Evolutionary conservation across 2,329 filamentous ascomycete species (phyloP), one percentile per base, ranked within the genome.

Genomic region (Aspergillus piperis): DNA sequence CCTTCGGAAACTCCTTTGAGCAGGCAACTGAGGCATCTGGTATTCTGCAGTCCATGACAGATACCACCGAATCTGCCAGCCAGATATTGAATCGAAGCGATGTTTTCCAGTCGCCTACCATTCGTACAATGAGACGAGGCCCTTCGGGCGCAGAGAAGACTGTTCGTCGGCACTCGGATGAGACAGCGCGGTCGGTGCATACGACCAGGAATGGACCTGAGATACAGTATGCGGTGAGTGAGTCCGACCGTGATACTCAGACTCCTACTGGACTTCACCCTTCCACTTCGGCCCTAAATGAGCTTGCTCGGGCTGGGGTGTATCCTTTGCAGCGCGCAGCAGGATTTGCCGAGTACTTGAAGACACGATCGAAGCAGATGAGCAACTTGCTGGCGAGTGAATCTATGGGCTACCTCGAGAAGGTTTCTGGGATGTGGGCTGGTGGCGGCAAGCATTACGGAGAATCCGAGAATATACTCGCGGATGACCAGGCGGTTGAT

Each of bases 371-470:
- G 21, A 90, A 90, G 66, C 87, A 87, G 36, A 91, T 98, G 87
- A 91, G 91, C 62, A 91, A 83, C 27, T 79, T 96, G 8, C 79
- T 98, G 49, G 91, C 94, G 6, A 91, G 89, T 0, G 93, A 97
- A 74, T 96, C 94, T 0, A 96, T 96, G 88, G 92, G 92, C 1
- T 98, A 98, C 72, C 89, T 96, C 32, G 93, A 96, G 71, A 98
- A 97, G 75, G 93, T 98, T 0, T 96, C 94, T 0, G 94, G 92
- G 39, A 98, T 98, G 90, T 95, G 95, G 87, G 91, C 92, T 66
- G 95, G 95, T 36, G 91, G 91, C 11, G 88, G 89, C 68, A 92
- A 89, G 69, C 94, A 98, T 75, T 99, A 98, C 70, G 88, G 89
- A 53, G 90, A 92, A 19, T 85, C 84, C 21, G 87, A 91, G 71